phyloP scores from a whole-genome alignment of 2,329 filamentous ascomycete genomes.

The Pseudogymnoascus sp. region DNA sequence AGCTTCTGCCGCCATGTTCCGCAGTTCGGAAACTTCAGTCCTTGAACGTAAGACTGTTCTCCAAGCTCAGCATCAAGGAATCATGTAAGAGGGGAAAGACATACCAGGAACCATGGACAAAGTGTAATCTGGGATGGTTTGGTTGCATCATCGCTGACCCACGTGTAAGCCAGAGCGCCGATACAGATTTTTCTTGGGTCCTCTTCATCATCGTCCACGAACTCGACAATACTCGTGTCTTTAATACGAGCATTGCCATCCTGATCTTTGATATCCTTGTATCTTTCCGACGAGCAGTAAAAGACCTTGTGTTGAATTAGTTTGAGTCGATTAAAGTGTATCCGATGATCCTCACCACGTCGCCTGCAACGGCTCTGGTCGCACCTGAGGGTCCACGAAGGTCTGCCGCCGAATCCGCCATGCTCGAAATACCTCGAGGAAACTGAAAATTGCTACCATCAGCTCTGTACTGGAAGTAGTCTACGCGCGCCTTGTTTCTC shows the following conservation, averaged over 20 bases:
- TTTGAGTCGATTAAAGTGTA: not conserved
- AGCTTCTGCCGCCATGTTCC: not conserved
- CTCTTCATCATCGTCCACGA: not conserved
- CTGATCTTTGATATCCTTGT: not conserved
- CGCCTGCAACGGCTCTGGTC: not conserved
- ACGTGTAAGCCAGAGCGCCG: not conserved
- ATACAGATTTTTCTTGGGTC: not conserved
- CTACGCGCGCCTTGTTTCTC: conserved; percentile 10
- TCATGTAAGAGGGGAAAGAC: not conserved
- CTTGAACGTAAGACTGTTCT: not conserved
- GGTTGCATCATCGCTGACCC: not conserved
- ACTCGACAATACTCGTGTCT: not conserved
- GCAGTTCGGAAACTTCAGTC: not conserved
- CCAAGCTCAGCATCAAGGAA: not conserved
- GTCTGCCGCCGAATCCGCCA: not conserved
- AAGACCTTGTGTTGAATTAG: not conserved
- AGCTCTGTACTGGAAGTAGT: not conserved
- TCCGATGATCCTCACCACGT: not conserved
- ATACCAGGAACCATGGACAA: not conserved
- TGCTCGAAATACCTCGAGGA: not conserved
- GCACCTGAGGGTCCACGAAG: not conserved
- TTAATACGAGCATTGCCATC: not conserved
- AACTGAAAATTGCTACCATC: not conserved
- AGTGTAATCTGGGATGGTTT: not conserved
- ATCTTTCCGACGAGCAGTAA: not conserved